These are phyloP conservation scores for Cladophialophora carrionii DNA, from an alignment of 2,329 filamentous ascomycete species.

Conservation along the genomic window DNA sequence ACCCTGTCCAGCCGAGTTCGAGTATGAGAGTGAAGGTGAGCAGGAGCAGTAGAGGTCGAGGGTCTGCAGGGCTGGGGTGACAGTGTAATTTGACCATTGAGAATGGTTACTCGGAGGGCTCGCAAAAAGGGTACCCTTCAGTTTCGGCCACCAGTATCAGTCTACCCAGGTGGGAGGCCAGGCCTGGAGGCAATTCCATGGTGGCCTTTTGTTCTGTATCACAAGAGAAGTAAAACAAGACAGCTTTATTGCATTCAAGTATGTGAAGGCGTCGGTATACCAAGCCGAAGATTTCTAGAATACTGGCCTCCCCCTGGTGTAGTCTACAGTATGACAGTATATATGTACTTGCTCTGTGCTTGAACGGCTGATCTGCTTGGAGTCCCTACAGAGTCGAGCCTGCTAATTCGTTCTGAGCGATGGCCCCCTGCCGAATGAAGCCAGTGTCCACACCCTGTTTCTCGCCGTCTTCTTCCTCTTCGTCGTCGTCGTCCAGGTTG, in stretches of 20 bases:
- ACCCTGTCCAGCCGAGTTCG: constrained; percentile 52
- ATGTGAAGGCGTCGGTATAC: too few relatives aligned
- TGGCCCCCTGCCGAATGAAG: too few relatives aligned
- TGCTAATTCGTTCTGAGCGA: too few relatives aligned
- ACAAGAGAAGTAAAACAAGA: not conserved
- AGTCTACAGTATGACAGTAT: too few relatives aligned
- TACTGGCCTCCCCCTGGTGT: too few relatives aligned
- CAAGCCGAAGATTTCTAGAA: too few relatives aligned
- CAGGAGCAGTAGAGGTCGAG: constrained; percentile 10
- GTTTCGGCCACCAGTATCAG: not conserved
- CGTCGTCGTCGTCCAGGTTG: too few relatives aligned
- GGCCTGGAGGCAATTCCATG: not conserved
- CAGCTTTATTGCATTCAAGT: not conserved
- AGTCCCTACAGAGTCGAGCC: too few relatives aligned
- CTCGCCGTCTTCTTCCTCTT: too few relatives aligned
- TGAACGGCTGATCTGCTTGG: too few relatives aligned
- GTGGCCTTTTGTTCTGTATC: not conserved
- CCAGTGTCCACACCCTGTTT: too few relatives aligned
- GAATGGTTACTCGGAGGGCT: not conserved
- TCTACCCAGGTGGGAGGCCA: not conserved
- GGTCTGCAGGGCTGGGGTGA: not conserved
- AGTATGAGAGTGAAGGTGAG: constrained; percentile 49
- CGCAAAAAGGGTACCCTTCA: not conserved
- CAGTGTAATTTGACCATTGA: constrained; percentile 5
- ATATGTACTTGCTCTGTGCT: too few relatives aligned